These are phyloP conservation scores for Ceratocystis colombiana DNA, from an alignment of 2,329 filamentous ascomycete species.

Conservation along the genomic window DNA sequence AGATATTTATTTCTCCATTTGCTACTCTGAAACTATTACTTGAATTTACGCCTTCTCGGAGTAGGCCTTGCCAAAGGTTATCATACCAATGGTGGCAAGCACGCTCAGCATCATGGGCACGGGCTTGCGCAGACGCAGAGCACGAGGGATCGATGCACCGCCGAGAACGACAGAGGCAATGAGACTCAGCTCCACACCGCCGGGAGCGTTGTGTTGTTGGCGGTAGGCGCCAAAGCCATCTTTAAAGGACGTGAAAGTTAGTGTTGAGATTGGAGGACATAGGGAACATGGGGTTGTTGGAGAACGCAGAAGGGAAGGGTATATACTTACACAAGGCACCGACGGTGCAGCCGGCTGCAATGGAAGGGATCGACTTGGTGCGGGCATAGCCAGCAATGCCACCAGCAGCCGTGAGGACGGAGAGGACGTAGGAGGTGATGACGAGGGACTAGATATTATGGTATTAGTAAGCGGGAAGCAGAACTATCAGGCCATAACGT, in stretches of 20 bases:
- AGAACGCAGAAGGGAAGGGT: neutral
- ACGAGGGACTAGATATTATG: slow-evolving; percentile 24
- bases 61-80: slow-evolving; percentile 67
- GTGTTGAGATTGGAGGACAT: neutral
- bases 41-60: slow-evolving; percentile 34
- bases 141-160: slow-evolving; percentile 75
- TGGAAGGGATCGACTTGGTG: slow-evolving; percentile 76
- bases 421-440: slow-evolving; percentile 66
- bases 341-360: slow-evolving; percentile 75
- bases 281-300: neutral
- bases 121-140: slow-evolving; percentile 72
- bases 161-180: slow-evolving; percentile 77
- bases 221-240: slow-evolving; percentile 74
- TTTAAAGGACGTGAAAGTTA: slow-evolving; percentile 28
- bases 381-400: slow-evolving; percentile 78
- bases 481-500: neutral
- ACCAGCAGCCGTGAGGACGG: slow-evolving; percentile 71
- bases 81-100: slow-evolving; percentile 66
- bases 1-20: slow-evolving; percentile 4
- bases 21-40: neutral
- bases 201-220: slow-evolving; percentile 62
- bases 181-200: slow-evolving; percentile 81
- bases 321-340: slow-evolving; percentile 52
- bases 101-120: slow-evolving; percentile 71
- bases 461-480: slow-evolving; percentile 14